Evolutionary conservation across 768 basidiomycete species (phyloP), one percentile per base, ranked within the genome.

Genomic region (Kwoniella dejecticola): DNA sequence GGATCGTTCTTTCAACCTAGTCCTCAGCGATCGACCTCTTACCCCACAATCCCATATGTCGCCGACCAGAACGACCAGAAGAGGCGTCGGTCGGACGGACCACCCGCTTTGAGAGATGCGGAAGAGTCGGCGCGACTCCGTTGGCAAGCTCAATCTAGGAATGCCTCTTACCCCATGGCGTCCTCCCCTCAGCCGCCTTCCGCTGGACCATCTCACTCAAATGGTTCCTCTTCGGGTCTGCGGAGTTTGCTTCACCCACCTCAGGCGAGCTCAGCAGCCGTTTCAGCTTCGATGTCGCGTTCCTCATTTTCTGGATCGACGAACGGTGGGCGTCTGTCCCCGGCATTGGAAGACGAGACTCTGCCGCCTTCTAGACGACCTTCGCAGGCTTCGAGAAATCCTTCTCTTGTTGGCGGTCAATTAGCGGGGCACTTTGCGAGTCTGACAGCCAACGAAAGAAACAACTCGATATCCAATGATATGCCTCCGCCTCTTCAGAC

Each of bases 61-160:
- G 12, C 44, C 8, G 71, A 72, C 2, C 67, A 71, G 17, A 59
- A 29, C n/a, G 69, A 66, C 19, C 54, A 57, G 8, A 75, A 72
- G 47, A 44, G 74, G 2, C 52, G 74, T 12, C 40, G 74, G 49
- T 71, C 69, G 3, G 74, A 75, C 54, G 63, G 60, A 24, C 71
- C 71, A 10, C 55, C 59, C 4, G 50, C 64, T 1, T 27, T 50
- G 7, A 57, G 58, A 11, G 69, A 72, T 49, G 47, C 69, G 3
- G 74, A 75, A 26, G 74, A 75, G 42, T 57, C 58, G 1, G 71
- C 71, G 10, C 58, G 69, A 59, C 15, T 72, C 4, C 57, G 63
- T 31, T 75, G 71, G 71, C 69, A 70, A 46, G 62, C 73, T 13
- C 73, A 75, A 40, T 69, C 53, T 17, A 26, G 71, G 24, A 72